phyloP scores from a whole-genome alignment of 345 rosid genomes.

The Zanthoxylum bungeanum region DNA sequence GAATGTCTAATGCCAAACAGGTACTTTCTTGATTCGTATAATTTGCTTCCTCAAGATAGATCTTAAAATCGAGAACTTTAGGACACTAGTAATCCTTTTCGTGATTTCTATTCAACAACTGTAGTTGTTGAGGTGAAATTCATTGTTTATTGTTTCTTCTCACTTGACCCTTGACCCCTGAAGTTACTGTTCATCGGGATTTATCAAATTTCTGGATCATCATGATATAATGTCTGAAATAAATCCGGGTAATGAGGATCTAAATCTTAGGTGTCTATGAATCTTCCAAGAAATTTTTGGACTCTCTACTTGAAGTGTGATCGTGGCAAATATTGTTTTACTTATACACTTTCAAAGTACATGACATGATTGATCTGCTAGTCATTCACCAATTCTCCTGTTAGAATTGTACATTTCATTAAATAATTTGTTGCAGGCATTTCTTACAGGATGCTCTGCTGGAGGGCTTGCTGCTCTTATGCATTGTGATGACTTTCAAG shows the following conservation, averaged over 20 bases:
- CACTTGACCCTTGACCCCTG: neutral
- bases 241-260: neutral
- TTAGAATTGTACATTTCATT: neutral
- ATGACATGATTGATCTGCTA: constrained; percentile 8
- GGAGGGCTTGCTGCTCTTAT: constrained; percentile 90
- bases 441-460: constrained; percentile 96
- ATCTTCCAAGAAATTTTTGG: neutral
- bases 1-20: constrained; percentile 72
- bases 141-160: neutral
- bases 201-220: neutral
- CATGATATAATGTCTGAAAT: neutral
- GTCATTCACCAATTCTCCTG: constrained; percentile 4
- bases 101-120: neutral
- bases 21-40: constrained; percentile 23
- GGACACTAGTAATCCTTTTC: neutral
- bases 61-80: neutral
- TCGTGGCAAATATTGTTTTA: neutral
- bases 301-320: neutral
- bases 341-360: neutral
- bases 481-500: constrained; percentile 75
- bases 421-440: constrained; percentile 48
- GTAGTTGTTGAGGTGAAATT: neutral
- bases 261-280: neutral
- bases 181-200: neutral
- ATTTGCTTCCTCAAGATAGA: neutral